A percentile compares a stretch with the other conserved stretches of the same genome.
Conservation (phyloP, 2,329 filamentous ascomycete genomes). For the Ophiocordyceps sinensis region DNA sequence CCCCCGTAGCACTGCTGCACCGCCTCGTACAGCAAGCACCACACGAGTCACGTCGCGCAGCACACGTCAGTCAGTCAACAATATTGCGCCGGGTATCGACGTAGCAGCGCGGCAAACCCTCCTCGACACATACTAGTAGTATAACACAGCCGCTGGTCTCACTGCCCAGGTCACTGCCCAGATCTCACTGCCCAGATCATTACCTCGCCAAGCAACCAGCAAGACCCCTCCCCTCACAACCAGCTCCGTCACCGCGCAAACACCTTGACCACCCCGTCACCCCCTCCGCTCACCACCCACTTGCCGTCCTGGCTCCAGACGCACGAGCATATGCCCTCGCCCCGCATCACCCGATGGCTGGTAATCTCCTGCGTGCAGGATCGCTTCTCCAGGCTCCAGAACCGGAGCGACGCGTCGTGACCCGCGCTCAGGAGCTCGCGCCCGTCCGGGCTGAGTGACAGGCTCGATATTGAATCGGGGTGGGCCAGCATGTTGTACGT, state of each 20-base stretch:
- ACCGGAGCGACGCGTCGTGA: constrained; percentile 86
- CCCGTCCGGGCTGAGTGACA: constrained; percentile 86
- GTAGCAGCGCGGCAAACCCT: constrained; percentile 1
- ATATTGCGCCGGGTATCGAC: constrained; percentile 18
- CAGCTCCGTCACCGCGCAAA: constrained; percentile 41
- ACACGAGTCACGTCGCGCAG: no score
- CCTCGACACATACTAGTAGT: constrained; percentile 7
- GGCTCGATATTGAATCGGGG: constrained; percentile 77
- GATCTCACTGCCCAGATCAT: neutral
- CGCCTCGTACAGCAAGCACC: no score
- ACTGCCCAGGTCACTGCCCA: neutral
- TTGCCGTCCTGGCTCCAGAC: constrained; percentile 93
- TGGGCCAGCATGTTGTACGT: constrained; percentile 98
- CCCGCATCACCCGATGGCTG: constrained; percentile 83
- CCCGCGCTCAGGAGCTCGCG: constrained; percentile 90
- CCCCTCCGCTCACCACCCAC: constrained; percentile 87
- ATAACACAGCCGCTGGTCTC: constrained; percentile 1
- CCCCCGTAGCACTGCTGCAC: no score
- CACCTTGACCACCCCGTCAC: constrained; percentile 92
- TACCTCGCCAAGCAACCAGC: constrained; percentile 1
- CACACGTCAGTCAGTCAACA: neutral
- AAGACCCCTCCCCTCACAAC: neutral
- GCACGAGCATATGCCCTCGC: constrained; percentile 86
- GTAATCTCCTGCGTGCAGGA: constrained; percentile 93
- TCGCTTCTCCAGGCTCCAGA: constrained; percentile 95